A percentile compares a stretch with the other conserved stretches of the same genome.
Evolutionary conservation across 176 grass and related monocot genomes (phyloP).

Genomic region (Phragmites australis): DNA sequence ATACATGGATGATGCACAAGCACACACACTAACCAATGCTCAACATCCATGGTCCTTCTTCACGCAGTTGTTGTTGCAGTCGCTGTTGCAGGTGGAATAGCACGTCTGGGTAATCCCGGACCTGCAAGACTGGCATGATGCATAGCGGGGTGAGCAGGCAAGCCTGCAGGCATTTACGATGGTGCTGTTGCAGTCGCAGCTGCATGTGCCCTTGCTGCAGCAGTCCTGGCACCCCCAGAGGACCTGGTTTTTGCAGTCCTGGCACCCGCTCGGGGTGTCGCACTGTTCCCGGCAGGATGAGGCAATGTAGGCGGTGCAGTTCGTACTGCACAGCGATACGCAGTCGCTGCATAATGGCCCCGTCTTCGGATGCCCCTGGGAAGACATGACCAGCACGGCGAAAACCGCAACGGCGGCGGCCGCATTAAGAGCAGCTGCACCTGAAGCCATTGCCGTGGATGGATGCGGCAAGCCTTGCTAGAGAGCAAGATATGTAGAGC

Average conservation of each 20-base stretch:
- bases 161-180: not conserved
- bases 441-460: not conserved
- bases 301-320: not conserved
- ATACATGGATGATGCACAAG: not conserved
- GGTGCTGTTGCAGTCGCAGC: not conserved
- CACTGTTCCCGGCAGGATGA: not conserved
- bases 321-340: not conserved
- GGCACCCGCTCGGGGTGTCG: not conserved
- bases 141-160: not conserved
- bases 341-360: not conserved
- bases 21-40: too few species aligned
- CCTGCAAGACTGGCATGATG: not conserved
- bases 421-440: not conserved
- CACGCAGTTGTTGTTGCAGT: not conserved
- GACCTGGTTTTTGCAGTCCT: not conserved
- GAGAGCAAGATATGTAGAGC: not conserved
- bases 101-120: not conserved
- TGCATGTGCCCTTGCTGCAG: not conserved
- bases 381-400: not conserved
- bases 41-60: not conserved
- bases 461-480: not conserved
- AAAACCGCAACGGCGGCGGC: not conserved
- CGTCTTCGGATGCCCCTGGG: not conserved
- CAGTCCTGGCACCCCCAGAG: not conserved
- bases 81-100: not conserved